Percentiles rank a stretch among this genome's conserved stretches.
phyloP scores from a whole-genome alignment of 2,329 filamentous ascomycete species.

The Verticillium klebahnii region DNA sequence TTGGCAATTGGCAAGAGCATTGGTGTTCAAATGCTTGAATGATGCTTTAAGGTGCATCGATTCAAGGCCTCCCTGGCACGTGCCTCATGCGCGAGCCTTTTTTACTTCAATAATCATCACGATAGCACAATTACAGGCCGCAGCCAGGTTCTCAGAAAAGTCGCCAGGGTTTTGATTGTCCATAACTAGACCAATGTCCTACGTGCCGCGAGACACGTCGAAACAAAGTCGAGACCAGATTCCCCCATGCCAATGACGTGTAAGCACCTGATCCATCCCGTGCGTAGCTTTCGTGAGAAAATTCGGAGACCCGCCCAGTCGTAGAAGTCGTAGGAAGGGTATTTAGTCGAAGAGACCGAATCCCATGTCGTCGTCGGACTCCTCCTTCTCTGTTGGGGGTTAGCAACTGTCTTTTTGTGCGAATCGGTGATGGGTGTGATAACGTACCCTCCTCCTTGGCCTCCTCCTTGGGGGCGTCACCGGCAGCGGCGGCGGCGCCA shows the following conservation, averaged over 20 bases:
- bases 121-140: neutral
- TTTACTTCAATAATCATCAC: neutral
- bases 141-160: conserved; percentile 10
- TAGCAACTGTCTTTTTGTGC: conserved; percentile 9
- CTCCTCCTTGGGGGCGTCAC: conserved; percentile 56
- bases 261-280: conserved; percentile 24
- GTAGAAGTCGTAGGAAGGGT: conserved; percentile 21
- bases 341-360: conserved; percentile 73
- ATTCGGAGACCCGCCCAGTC: conserved; percentile 21
- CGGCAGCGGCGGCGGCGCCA: conserved; percentile 63
- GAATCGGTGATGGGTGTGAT: conserved; percentile 18
- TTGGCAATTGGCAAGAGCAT: no score
- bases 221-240: conserved; percentile 16
- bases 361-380: conserved; percentile 30
- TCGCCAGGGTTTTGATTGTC: conserved; percentile 11
- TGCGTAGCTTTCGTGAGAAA: conserved; percentile 27
- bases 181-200: conserved; percentile 11
- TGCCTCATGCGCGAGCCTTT: no score
- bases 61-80: no score
- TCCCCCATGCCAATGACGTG: conserved; percentile 24
- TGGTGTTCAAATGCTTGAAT: no score
- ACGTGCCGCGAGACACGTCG: conserved; percentile 7
- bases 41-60: neutral
- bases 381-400: conserved; percentile 50
- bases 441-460: conserved; percentile 81